Base-by-base conservation (phyloP, 305 asterid genomes). In the Nicotiana rustica region DNA sequence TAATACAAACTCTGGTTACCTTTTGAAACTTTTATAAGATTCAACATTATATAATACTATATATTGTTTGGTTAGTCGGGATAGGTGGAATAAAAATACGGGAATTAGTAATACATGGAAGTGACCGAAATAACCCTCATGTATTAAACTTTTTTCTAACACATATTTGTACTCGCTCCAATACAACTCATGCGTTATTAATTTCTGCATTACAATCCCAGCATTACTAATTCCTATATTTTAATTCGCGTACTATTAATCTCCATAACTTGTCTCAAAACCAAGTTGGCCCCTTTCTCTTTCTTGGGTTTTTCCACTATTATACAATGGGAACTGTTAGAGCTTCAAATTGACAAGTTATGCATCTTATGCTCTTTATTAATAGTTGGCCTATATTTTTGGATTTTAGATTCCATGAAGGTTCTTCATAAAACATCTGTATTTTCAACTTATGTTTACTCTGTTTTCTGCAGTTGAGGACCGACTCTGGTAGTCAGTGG, bases 401-500 rank as follows among this genome's bases (percentile, higher is more conserved):
- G 41, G 62, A 73, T 73, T 73, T 25, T 57, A 13, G 21, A 49
- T 73, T 41, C 49, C 49, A 41, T 5, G 38, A 56, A 49, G 56
- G 76, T 47, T 82, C 33, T 29, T 68, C 18, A 55, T 67, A 36
- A 17, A 60, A 15, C 65, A n/a, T 70, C 35, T 55, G 61, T 65
- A 62, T 19, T 47, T 76, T 44, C 68, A 84, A 78, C 35, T 41
- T 77, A 49, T 36, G 64, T 71, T 49, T 76, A 81, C 68, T 79
- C 77, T 2, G 7, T 25, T 62, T 77, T 31, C 47, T 78, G 49
- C 21, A 81, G 81, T 61, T 29, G 17, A 52, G 38, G 33, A 13
- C 56, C 9, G 47, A 81, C 57, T 31, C 77, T 14, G 82, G 78
- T 86, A 67, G 85, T n/a, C 88, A 90, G 89, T 87, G 95, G 94